Base-by-base conservation (phyloP, 805 yeast genomes). In the Torulaspora maleeae region DNA sequence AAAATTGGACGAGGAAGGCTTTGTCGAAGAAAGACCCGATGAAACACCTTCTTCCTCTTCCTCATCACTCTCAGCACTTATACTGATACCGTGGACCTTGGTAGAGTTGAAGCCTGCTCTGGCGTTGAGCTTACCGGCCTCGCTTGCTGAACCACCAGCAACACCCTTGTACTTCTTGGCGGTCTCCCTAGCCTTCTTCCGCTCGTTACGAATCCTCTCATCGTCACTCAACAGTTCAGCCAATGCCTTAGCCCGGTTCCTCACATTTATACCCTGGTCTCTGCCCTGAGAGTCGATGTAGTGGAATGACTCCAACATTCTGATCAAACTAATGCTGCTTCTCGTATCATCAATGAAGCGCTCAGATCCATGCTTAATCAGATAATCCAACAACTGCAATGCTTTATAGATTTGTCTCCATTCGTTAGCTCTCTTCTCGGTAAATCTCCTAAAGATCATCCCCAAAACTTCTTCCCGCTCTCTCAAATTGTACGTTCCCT, bases 341-440 rank as follows among this genome's bases (percentile, higher is more conserved):
- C 97, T 77, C 5, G 95, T 88, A 54, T 91, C 97, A 68, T 93
- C 99, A 48, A 93, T 93, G 54, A 93, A 88, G 49, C 97, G 76
- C 68, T 93, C 99, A 24, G 93, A 79, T 1, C 99, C 99, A 61
- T 91, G 86, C 66, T 87, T 87, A 52, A 93, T 77, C 56, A 93
- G 74, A 64, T 87, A 93, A 59, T 93, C 99, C 66, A 91, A 76
- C 65, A 93, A 75, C 64, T 90, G 97, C 58, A 93, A 74, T 3
- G 96, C 82, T 70, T 93, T 93, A 72, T 93, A 93, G 53, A 93
- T 91, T 66, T 93, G 99, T 63, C 99, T 80, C 99, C 99, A 93
- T 69, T 93, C 98, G 63, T 80, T 83, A 40, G 97, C 95, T 5
- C 93, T 77, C 69, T 93, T 93, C 66, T 93, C 99, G 5, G 98